Base-by-base conservation (phyloP, 768 basidiomycete genomes). In the Rhizopogon rudus region DNA sequence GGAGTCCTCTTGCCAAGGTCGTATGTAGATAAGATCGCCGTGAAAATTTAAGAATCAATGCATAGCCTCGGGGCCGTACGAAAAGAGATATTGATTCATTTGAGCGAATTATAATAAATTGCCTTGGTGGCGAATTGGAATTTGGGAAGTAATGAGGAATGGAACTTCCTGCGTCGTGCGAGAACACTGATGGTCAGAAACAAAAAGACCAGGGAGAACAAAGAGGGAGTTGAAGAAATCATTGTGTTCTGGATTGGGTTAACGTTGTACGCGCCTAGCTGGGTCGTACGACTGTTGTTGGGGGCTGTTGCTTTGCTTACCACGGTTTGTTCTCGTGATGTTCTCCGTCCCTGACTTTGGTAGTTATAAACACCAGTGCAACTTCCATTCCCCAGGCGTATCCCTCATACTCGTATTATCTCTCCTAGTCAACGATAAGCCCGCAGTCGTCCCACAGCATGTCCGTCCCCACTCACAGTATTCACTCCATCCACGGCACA, bases 401-500 rank as follows among this genome's bases (percentile, higher is more conserved):
- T 39, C 17, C 50, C 35, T 14, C 57, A 37, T 42, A 25, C 39
- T 44, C 44, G 22, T 50, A 50, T 22, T 51, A 51, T 42, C 35
- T 25, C 31, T 54, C 46, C 48, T 61, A 48, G 42, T 20, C 20
- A 20, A 20, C 20, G 20, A 41, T 55, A 55, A 45, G 59, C 49
- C 20, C 14, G 58, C 64, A 53, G 57, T 61, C 40, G 42, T 39
- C 55, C 12, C 35, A 12, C 35, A 35, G 35, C 12, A 69, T 69
- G 68, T 65, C 69, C 44, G 8, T 59, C 14, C 58, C 69, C 40
- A 9, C 64, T 40, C 67, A 64, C 57, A 58, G 61, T 31, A 61
- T 69, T 39, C 69, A 71, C 43, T 65, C 67, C 54, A 69, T 69
- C 49, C 67, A 69, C 39, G 67, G 67, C 20, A 61, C 69, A 2